Conservation (phyloP, 768 basidiomycete genomes). For the Austroboletus festivus region DNA sequence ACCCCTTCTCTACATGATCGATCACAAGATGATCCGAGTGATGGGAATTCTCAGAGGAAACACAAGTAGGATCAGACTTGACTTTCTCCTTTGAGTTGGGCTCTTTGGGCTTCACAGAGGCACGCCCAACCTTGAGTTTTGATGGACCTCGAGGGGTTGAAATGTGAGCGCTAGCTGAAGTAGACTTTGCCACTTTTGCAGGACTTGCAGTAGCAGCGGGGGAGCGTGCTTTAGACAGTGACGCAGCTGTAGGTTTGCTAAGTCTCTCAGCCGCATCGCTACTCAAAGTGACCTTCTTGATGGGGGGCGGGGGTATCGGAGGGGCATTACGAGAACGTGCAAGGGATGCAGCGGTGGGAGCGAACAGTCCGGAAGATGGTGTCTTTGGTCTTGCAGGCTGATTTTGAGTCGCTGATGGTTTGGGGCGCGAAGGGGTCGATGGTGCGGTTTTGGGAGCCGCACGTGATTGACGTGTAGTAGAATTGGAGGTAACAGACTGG, state of each 20-base stretch:
- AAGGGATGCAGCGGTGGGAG: constrained; percentile 80
- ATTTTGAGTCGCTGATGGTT: constrained; percentile 31
- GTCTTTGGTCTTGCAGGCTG: constrained; percentile 49
- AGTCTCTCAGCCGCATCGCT: constrained; percentile 60
- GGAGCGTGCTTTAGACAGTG: constrained; percentile 58
- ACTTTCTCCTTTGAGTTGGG: constrained; percentile 18
- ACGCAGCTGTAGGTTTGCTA: constrained; percentile 82
- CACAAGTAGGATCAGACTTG: constrained; percentile 18
- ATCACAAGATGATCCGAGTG: constrained; percentile 18
- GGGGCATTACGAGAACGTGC: constrained; percentile 61
- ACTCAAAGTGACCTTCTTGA: constrained; percentile 54
- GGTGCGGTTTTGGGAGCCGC: constrained; percentile 29
- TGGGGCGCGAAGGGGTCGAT: constrained; percentile 34
- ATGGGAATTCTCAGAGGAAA: constrained; percentile 22
- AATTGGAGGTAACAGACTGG: constrained; percentile 36
- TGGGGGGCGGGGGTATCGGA: constrained; percentile 43
- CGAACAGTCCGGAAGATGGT: constrained; percentile 65
- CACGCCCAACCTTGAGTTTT: constrained; percentile 26
- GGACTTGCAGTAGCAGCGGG: constrained; percentile 18
- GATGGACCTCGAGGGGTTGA: constrained; percentile 29
- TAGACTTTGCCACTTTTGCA: constrained; percentile 28
- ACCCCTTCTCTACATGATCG: constrained; percentile 26
- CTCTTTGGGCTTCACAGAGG: constrained; percentile 25
- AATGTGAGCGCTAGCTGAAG: constrained; percentile 27
- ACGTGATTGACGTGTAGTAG: constrained; percentile 28